Conservation (phyloP, 2,329 filamentous ascomycete genomes). For the Beauveria pseudobassiana region DNA sequence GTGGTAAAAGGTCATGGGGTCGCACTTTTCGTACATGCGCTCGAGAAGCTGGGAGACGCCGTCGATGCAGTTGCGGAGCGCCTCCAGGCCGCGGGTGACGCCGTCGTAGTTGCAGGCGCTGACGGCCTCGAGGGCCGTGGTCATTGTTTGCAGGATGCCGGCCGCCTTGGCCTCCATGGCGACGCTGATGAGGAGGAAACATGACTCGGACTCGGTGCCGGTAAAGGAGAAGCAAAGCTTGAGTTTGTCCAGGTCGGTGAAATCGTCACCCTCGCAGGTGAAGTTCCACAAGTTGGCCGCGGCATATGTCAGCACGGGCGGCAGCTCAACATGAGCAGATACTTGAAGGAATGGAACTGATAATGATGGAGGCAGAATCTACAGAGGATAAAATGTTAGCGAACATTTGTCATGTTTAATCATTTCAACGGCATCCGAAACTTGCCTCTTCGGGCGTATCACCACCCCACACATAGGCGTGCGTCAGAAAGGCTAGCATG, state of each 20-base stretch:
- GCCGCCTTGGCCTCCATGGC: conserved; percentile 82
- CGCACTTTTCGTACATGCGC: conserved; percentile 84
- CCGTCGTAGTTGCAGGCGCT: conserved; percentile 49
- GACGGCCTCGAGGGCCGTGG: conserved; percentile 66
- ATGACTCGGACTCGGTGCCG: conserved; percentile 81
- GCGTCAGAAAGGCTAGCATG: conserved; percentile 69
- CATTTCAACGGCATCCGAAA: background rate
- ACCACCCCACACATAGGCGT: conserved; percentile 87
- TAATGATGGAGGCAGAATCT: conserved; percentile 66
- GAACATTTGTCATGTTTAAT: background rate
- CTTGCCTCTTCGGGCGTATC: conserved; percentile 63
- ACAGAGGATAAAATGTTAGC: background rate
- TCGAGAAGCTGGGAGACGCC: conserved; percentile 61
- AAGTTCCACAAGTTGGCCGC: conserved; percentile 89
- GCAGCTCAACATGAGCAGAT: conserved; percentile 68
- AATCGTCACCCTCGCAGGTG: conserved; percentile 44
- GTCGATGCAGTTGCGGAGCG: conserved; percentile 59
- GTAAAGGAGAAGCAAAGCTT: conserved; percentile 75
- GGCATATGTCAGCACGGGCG: conserved; percentile 86
- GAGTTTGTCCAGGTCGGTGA: conserved; percentile 62
- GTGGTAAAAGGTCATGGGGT: conserved; percentile 83
- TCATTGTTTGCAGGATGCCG: conserved; percentile 66
- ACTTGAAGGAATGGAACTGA: conserved; percentile 68
- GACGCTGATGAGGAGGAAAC: conserved; percentile 87
- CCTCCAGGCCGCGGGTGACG: conserved; percentile 56